Evolutionary conservation across 306 rosid species (phyloP), one percentile per base, ranked within the genome.

Genomic region (Hylodesmum podocarpum): DNA sequence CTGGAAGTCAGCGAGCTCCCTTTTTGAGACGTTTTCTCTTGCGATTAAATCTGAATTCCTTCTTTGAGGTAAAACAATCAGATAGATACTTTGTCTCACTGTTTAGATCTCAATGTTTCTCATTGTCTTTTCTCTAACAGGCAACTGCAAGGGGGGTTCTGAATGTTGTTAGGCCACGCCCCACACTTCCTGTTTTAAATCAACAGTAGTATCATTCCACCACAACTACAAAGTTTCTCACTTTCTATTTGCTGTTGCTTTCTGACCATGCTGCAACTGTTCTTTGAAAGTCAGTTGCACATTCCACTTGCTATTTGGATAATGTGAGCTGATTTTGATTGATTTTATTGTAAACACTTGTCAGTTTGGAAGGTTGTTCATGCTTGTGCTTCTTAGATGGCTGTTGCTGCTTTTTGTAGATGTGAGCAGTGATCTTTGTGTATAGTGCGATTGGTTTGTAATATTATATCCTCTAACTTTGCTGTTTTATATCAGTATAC

Each of bases 1-100:
- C 93, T 16, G 98, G 98, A 79, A 95, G 97, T 84, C 97, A 95
- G 76, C 86, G 94, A 8, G 97, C 98, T 70, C 98, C 98, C 24
- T 95, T 90, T 83, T 82, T 95, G 63, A 83, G 98, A 74, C 97
- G 97, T 22, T 95, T 95, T 81, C 93, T 95, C 36, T 81, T 89
- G 91, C 96, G 97, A 47, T 79, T 93, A 81, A 93, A 93, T 81
- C 85, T 91, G 73, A 93, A 93, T 87, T 91, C 93, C 59, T 93
- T 89, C 85, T 93, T 89, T 58, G 98, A 93, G 98, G 98, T 89
- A 87, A 87, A 75, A 12, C 79, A 57, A 66, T 13, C 39, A 19
- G 16, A 21, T 16, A 16, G 47, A 68, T 65, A 24, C 57, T 82
- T 18, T 19, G 25, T 70, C 16, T 64, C 64, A 18, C 25, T 13